These are phyloP conservation scores for Cardiospermum halicacabum DNA, from an alignment of 345 rosid genomes.

Conservation along the genomic window DNA sequence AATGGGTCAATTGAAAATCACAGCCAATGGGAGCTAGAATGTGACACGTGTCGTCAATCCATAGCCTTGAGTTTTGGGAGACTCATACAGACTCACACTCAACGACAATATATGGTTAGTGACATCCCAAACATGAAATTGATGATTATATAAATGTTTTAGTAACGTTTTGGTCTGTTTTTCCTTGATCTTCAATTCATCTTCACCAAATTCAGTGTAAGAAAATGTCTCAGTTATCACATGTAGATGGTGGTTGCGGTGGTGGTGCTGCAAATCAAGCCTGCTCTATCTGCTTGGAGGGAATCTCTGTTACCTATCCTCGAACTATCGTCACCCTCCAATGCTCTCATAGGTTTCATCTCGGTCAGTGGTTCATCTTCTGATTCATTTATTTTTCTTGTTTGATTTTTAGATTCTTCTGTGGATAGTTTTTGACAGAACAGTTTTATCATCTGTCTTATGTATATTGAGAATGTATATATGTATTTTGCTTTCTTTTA, in stretches of 20 bases:
- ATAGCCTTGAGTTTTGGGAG: not conserved
- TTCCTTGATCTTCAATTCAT: too few species aligned
- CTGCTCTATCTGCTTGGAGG: conserved; percentile 17
- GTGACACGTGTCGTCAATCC: not conserved
- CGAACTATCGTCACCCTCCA: conserved; percentile 13
- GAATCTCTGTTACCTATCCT: conserved; percentile 1
- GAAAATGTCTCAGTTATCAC: not conserved
- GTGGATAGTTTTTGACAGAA: too few species aligned
- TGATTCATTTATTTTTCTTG: too few species aligned
- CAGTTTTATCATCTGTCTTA: too few species aligned
- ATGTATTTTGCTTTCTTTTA: too few species aligned
- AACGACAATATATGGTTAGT: not conserved
- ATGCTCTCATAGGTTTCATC: conserved; percentile 21
- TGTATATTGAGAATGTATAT: too few species aligned
- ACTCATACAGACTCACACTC: not conserved
- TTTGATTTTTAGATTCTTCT: too few species aligned
- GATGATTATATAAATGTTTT: not conserved
- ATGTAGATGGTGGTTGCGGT: too few species aligned
- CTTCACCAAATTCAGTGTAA: not conserved
- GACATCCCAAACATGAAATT: not conserved
- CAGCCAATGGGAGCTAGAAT: not conserved
- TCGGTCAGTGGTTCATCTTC: conserved; percentile 24
- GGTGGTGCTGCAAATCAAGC: not conserved
- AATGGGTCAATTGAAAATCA: not conserved
- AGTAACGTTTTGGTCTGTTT: not conserved